A percentile compares a stretch with the other conserved stretches of the same genome.
These are phyloP conservation scores for Russula sp. DNA, from an alignment of 768 basidiomycete genomes.

Conservation along the genomic window DNA sequence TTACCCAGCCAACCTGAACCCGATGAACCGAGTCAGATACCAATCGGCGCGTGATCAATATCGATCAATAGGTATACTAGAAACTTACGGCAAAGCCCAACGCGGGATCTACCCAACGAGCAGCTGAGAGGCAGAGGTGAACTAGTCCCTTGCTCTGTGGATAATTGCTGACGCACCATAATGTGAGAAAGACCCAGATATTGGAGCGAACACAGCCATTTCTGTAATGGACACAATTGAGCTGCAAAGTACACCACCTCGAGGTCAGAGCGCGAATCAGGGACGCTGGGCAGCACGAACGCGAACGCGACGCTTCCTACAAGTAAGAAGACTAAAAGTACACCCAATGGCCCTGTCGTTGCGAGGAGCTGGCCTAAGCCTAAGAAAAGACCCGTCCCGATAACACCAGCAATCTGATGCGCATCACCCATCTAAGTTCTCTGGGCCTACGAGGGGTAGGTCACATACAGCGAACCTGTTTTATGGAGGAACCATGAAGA, in stretches of 20 bases:
- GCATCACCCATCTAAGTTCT: neutral
- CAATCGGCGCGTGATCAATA: neutral
- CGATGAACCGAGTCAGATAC: neutral
- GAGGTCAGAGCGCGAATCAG: neutral
- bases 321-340: constrained; percentile 27
- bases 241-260: constrained; percentile 11
- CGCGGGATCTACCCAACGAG: constrained; percentile 30
- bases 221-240: constrained; percentile 28
- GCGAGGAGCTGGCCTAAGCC: constrained; percentile 28
- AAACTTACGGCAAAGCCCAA: constrained; percentile 27
- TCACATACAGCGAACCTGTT: constrained; percentile 17
- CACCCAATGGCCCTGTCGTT: constrained; percentile 26
- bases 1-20: constrained; percentile 21
- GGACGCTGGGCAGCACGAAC: constrained; percentile 17
- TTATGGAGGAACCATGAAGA: neutral
- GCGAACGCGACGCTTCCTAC: constrained; percentile 27
- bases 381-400: constrained; percentile 29
- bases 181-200: constrained; percentile 27
- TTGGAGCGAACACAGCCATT: constrained; percentile 27
- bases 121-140: constrained; percentile 21
- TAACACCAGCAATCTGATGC: constrained; percentile 25
- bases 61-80: neutral
- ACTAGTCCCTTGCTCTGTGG: neutral
- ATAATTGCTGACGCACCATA: constrained; percentile 22
- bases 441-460: neutral